Evolutionary conservation across 306 rosid genomes (phyloP), one percentile per base, ranked within the genome.

Genomic region (Corylus heterophylla): DNA sequence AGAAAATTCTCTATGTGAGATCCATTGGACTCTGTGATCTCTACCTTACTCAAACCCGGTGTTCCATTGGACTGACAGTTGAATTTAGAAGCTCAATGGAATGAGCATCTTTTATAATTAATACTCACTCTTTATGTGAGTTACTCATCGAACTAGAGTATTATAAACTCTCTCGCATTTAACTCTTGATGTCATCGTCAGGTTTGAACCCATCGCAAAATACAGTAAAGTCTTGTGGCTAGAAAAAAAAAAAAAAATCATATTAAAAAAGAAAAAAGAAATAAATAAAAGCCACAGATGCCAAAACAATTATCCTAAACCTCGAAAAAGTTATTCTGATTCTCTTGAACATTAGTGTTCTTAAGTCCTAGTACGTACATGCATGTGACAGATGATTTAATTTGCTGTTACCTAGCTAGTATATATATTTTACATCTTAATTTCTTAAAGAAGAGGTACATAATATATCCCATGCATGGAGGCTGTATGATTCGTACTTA

Each of bases 291-390:
- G 2, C 25, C 8, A 62, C 29, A 68, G 31, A 68, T 56, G 63
- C 59, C 76, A 59, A 71, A 56, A 54, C 71, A 78, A 7, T 25
- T 56, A 63, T 61, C 78, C 54, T 80, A 75, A 84, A 84, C 82
- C 88, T 83, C 69, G 5, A 12, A 68, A 85, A 83, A 77, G 31
- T 72, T 74, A 85, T 87, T 77, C 76, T 52, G 78, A 83, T 89
- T 82, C 79, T 54, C 35, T 39, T 17, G n/a, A 8, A 50, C 79
- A 67, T 52, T 52, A 52, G 48, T 84, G 73, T 84, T 84, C 81
- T 80, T 76, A 69, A 85, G 78, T 85, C 75, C 79, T 70, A 71
- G 79, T 71, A 76, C 22, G 79, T 71, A 76, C 12, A 12, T 68
- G 72, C 79, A 75, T 72, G 74, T 73, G 83, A 47, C 44, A 31